Conservation (phyloP, 371 early-diverging fungal species). For the Apophysomyces ossiformis region DNA sequence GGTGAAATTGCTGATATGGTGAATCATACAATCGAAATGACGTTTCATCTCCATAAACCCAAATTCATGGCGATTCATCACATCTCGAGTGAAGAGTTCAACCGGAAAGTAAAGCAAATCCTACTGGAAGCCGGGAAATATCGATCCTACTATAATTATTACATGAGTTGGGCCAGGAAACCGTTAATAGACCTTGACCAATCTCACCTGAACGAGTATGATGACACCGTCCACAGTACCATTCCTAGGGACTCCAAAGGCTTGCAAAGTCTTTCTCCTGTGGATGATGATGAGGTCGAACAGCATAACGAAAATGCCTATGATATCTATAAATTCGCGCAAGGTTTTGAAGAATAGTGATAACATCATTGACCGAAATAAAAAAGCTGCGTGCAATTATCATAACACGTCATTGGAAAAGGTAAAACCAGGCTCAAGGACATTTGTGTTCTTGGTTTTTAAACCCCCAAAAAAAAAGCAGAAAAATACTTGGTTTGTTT, state of each 20-base stretch:
- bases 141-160: conserved; percentile 37
- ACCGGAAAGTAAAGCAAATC: background rate
- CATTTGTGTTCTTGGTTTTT: too few species aligned
- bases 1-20: conserved; percentile 3
- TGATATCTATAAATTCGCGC: conserved; percentile 40
- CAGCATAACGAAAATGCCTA: conserved; percentile 27
- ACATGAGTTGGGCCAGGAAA: conserved; percentile 47
- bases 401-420: too few species aligned
- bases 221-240: background rate
- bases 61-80: background rate
- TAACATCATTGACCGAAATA: background rate
- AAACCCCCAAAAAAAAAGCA: too few species aligned
- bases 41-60: conserved; percentile 10
- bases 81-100: conserved; percentile 2
- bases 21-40: conserved; percentile 5
- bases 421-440: too few species aligned
- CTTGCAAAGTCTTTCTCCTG: background rate
- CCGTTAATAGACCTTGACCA: conserved; percentile 23
- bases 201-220: background rate
- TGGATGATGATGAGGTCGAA: conserved; percentile 2
- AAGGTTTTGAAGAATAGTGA: conserved; percentile 31
- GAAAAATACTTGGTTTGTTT: too few species aligned
- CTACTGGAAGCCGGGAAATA: conserved; percentile 21
- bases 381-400: too few species aligned
- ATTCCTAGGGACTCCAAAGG: background rate